phyloP scores from a whole-genome alignment of 2,329 filamentous ascomycete species.

The Botrytis paeoniae region DNA sequence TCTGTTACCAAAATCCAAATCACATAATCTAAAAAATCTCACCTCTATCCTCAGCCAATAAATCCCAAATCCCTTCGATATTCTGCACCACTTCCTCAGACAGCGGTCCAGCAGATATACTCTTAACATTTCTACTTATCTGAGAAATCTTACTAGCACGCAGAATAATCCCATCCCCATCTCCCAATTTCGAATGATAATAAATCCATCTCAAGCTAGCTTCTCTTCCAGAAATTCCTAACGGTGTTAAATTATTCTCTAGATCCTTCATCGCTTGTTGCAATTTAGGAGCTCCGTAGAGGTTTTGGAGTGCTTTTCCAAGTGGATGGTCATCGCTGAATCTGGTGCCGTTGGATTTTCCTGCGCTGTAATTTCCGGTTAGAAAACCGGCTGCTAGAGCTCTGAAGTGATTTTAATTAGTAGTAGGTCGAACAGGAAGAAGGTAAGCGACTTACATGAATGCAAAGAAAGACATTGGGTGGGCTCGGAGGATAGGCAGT shows the following conservation, averaged over 20 bases:
- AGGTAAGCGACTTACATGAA: background rate
- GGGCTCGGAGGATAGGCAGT: background rate
- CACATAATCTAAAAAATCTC: background rate
- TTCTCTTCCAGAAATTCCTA: background rate
- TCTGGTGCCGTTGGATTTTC: background rate
- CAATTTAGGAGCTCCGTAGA: background rate
- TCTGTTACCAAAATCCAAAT: background rate
- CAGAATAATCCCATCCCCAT: background rate
- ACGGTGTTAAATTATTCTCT: background rate
- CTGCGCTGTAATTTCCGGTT: background rate
- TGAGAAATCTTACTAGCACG: background rate
- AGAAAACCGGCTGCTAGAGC: background rate
- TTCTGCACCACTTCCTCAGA: background rate
- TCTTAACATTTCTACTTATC: background rate
- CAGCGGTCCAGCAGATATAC: background rate
- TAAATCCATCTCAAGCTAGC: constrained; percentile 1
- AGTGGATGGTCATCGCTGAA: background rate
- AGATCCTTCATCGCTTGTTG: background rate
- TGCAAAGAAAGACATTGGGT: background rate
- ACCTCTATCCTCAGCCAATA: background rate
- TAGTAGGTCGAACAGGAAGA: background rate
- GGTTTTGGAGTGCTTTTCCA: background rate
- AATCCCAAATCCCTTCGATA: background rate
- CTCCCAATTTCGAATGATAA: background rate
- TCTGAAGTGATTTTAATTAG: background rate